Evolutionary conservation across 805 yeast genomes (phyloP), one percentile per base, ranked within the genome.

Genomic region (Dipodascopsis tothii): DNA sequence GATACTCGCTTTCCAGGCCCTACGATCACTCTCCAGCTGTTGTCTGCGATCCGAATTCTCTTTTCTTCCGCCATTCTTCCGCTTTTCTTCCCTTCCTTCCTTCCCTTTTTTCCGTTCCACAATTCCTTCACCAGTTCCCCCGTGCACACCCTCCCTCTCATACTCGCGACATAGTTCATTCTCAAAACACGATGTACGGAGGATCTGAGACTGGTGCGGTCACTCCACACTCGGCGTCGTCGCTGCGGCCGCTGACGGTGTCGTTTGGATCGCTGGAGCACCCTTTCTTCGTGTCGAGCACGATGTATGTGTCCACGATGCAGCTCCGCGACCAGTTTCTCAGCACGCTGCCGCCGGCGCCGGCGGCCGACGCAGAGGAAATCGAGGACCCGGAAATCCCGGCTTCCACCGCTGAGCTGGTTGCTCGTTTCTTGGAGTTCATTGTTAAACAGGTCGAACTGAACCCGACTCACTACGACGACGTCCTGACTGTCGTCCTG

Each of bases 251-350:
- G 28, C 73, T 92, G 61, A 80, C 80, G 43, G 73, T 92, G 57
- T 68, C 80, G 46, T 94, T 86, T 60, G 96, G 96, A 46, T 69
- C 84, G 17, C 77, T 90, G 45, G 97, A 90, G 70, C 86, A 87
- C 64, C 81, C 90, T 18, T 70, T 90, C 42, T 73, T 88, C 58
- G 87, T 92, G 44, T 95, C 97, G 39, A 79, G 92, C 33, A 75
- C 78, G 44, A 72, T 80, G 43, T 82, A 84, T 60, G 77, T 86
- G 58, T 76, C 80, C 58, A 84, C 84, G 61, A 81, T 90, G 47
- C 95, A 88, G 67, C 74, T 92, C 56, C 83, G 84, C 58, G 88
- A 86, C 54, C 94, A 81, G 65, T 92, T 90, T 64, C 70, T 68
- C 59, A 83, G 84, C 61, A 68, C 79, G 18, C 63, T 66, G 42